Evolutionary conservation across 345 rosid genomes (phyloP).

Genomic region (Acer yangbiense): DNA sequence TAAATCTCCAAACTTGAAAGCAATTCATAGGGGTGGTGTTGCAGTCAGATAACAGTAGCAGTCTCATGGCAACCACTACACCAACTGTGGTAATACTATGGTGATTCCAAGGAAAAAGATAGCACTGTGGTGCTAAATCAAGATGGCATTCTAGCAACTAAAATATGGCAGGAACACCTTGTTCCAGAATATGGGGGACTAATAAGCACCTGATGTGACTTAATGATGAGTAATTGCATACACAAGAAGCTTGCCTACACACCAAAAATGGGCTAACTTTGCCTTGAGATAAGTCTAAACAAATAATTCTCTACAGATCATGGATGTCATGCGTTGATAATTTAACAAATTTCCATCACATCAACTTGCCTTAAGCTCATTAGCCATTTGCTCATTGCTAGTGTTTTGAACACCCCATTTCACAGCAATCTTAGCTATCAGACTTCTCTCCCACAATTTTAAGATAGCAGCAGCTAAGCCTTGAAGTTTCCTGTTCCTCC

Average conservation of each 20-base stretch:
- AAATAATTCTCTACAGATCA: neutral
- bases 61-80: neutral
- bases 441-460: conserved; percentile 78
- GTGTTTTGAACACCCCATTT: conserved; percentile 83
- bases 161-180: neutral
- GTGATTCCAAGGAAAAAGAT: conserved; percentile 2
- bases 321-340: neutral
- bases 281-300: conserved; percentile 2
- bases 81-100: neutral
- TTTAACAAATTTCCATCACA: neutral
- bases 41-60: neutral
- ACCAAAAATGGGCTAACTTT: neutral
- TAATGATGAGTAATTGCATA: neutral
- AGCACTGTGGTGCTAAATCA: neutral
- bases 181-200: neutral
- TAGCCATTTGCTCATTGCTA: conserved; percentile 79
- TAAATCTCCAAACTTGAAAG: neutral
- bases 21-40: neutral
- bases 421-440: conserved; percentile 77
- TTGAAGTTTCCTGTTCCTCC: conserved; percentile 78
- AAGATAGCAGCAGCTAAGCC: conserved; percentile 80
- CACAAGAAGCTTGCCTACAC: neutral
- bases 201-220: neutral
- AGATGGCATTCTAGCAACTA: neutral
- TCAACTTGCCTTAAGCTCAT: conserved; percentile 66